A percentile compares a stretch with the other conserved stretches of the same genome.
phyloP scores from a whole-genome alignment of 176 grass and related monocot genomes.

The Oryza coarctata region DNA sequence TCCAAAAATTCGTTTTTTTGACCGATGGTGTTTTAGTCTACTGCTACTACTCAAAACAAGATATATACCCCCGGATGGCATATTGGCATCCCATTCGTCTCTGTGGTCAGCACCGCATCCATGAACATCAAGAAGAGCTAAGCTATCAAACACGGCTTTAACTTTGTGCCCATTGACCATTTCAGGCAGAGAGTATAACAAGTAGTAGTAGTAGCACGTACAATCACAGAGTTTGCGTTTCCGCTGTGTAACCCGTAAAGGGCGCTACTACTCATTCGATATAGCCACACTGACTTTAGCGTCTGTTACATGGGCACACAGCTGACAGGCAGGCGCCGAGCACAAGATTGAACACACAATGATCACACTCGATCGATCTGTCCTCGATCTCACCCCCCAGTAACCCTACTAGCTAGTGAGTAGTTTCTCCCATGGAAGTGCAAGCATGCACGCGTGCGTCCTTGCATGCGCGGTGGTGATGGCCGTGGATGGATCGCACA shows the following conservation, averaged over 20 bases:
- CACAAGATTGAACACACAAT: slow-evolving; percentile 22
- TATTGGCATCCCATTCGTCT: slow-evolving; percentile 4
- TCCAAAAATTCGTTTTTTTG: too few relatives aligned
- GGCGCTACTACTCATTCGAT: slow-evolving; percentile 36
- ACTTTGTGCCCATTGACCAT: not conserved
- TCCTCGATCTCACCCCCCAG: not conserved
- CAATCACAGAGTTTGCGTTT: not conserved
- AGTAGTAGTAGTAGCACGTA: too few relatives aligned
- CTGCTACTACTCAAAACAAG: too few relatives aligned
- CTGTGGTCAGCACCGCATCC: not conserved
- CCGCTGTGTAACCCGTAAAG: slow-evolving; percentile 5
- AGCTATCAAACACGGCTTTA: not conserved
- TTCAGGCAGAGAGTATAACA: not conserved
- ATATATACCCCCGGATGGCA: not conserved
- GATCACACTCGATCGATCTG: not conserved
- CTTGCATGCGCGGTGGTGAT: not conserved
- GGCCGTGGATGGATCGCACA: not conserved
- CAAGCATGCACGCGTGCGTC: not conserved
- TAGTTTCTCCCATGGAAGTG: too few relatives aligned
- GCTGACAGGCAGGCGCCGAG: slow-evolving; percentile 9
- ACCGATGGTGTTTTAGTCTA: too few relatives aligned
- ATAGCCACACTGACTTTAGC: not conserved
- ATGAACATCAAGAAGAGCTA: not conserved
- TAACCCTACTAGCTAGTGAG: too few relatives aligned
- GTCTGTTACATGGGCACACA: not conserved